These are phyloP conservation scores for Coemansia sp. DNA, from an alignment of 371 early-diverging fungal species.

Conservation along the genomic window DNA sequence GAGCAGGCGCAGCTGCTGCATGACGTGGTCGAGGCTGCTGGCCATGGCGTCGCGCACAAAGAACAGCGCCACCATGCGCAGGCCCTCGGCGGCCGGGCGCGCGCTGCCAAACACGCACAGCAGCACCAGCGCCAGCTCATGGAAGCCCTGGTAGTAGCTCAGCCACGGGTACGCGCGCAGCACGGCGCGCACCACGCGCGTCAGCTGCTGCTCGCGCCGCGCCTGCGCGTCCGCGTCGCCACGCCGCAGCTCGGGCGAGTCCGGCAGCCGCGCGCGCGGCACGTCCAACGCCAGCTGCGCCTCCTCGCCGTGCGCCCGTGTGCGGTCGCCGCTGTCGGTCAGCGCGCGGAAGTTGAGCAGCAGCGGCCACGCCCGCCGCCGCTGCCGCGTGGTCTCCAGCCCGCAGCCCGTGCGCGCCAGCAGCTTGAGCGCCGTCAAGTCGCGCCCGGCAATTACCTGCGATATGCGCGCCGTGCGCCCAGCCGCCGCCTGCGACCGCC, in stretches of 20 bases:
- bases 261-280: slow-evolving; percentile 33
- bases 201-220: slow-evolving; percentile 37
- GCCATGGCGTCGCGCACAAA: slow-evolving; percentile 53
- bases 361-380: slow-evolving; percentile 48
- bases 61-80: slow-evolving; percentile 45
- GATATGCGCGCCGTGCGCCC: slow-evolving; percentile 27
- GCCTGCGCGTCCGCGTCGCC: slow-evolving; percentile 17
- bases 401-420: slow-evolving; percentile 40
- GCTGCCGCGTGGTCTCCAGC: slow-evolving; percentile 31
- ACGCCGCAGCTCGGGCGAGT: slow-evolving; percentile 24
- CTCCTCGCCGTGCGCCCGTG: slow-evolving; percentile 39
- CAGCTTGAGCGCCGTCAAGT: slow-evolving; percentile 35
- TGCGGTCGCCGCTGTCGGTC: not conserved
- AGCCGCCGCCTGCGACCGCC: not conserved
- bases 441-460: slow-evolving; percentile 29
- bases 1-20: slow-evolving; percentile 42
- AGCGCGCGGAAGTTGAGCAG: slow-evolving; percentile 43
- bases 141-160: slow-evolving; percentile 52
- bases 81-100: slow-evolving; percentile 36
- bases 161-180: slow-evolving; percentile 49
- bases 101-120: slow-evolving; percentile 49
- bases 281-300: slow-evolving; percentile 46
- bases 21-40: slow-evolving; percentile 39
- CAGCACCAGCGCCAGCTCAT: slow-evolving; percentile 44
- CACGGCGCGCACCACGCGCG: slow-evolving; percentile 28